Evolutionary conservation across 2,329 filamentous ascomycete genomes (phyloP).

Genomic region (Fusarium sp.): DNA sequence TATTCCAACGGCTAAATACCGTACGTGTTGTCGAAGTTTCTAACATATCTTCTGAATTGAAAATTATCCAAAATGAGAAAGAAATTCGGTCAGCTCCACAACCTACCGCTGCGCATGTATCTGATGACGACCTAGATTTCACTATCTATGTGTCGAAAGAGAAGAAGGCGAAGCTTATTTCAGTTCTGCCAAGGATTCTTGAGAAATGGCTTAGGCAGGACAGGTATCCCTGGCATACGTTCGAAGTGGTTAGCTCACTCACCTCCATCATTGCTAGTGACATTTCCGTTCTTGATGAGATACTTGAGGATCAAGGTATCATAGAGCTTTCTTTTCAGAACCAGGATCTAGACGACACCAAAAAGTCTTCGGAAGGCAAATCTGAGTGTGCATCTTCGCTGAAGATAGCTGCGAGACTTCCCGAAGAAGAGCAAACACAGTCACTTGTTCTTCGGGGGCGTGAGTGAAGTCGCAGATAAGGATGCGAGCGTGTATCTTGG

Average conservation of each 20-base stretch:
- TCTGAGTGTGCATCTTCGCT: background rate
- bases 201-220: background rate
- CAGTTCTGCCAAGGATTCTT: background rate
- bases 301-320: constrained; percentile 27
- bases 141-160: background rate
- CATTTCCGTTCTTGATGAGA: constrained; percentile 4
- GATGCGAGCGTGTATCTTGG: too few relatives aligned
- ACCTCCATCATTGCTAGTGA: constrained; percentile 19
- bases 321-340: background rate
- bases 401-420: background rate
- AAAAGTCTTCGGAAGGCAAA: background rate
- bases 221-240: background rate
- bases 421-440: background rate
- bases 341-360: rapidly evolving
- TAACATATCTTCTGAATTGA: rapidly evolving
- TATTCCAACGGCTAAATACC: background rate
- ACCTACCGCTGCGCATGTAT: background rate
- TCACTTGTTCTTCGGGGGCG: background rate
- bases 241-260: constrained; percentile 14
- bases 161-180: rapidly evolving
- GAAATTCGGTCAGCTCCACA: background rate
- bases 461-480: background rate
- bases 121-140: background rate
- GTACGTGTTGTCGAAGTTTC: background rate
- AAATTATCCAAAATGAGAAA: background rate